Base-by-base conservation (phyloP, 2,329 filamentous ascomycete species). In the Coniella lustricola region DNA sequence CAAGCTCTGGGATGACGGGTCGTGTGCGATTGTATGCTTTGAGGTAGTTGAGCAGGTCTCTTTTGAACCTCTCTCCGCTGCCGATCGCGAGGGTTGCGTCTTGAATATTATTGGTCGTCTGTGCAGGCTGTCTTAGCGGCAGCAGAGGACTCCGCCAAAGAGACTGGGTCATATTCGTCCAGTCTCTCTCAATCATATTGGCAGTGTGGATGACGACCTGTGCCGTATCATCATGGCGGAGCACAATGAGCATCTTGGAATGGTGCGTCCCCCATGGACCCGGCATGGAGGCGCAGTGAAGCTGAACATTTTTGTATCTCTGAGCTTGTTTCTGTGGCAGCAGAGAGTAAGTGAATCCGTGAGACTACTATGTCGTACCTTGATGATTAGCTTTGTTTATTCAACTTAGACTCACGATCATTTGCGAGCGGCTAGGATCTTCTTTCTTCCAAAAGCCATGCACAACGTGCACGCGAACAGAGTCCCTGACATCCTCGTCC, bases 181-280 rank as follows among this genome's bases (percentile, higher is more conserved):
- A 95, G 63, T 95, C 90, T 48, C 83, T 81, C 3, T 75, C 61
- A n/a, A 95, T 91, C 84, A 95, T 89, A 57, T 95, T 95, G 16
- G 90, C 88, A 0, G 90, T 95, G 57, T 94, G 87, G 25, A 95
- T 90, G 48, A 94, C 67, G 5, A 95, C 70, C 65, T 94, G 85
- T 0, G 84, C 86, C 0, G 75, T 79, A 53, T 85, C 81, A 60
- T 95, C 88, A 62, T 86, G 82, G 4, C 86, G 77, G 53, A 95
- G 72, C 3, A 95, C 65, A n/a, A 95, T 71, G 64, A 95, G 78
- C 86, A 95, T 93, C 65, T 95, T 93, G 12, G 85, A 74, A 57
- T 84, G 89, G 64, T 95, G 90, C 0, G 89, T 95, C 3, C 90
- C 90, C 60, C 90, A 94, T 55, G 83, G 79, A 60, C 91, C 86